These are phyloP conservation scores for Elaphomyces granulatus DNA, from an alignment of 495 filamentous ascomycete genomes.

Conservation along the genomic window DNA sequence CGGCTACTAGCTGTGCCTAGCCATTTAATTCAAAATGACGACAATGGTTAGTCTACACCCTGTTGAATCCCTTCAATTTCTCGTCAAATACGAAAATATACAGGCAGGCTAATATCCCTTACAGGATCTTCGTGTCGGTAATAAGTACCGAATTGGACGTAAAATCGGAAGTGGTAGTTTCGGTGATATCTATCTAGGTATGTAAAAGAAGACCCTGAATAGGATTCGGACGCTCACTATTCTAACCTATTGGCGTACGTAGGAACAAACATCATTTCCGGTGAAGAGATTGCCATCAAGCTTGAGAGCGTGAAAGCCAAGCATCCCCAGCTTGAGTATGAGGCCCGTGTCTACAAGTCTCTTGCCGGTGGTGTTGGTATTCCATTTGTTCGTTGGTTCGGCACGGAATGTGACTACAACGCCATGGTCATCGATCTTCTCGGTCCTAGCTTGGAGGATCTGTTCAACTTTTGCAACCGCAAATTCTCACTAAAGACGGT, in stretches of 20 bases:
- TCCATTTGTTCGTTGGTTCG: constrained; percentile 99
- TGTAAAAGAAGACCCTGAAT: too few relatives aligned
- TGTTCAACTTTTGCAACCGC: constrained; percentile 99
- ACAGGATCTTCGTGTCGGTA: constrained; percentile 97
- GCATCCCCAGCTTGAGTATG: constrained; percentile 98
- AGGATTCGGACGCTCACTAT: constrained; percentile 11
- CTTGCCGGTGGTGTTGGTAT: constrained; percentile 97
- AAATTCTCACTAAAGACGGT: constrained; percentile 99
- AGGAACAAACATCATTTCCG: constrained; percentile 99
- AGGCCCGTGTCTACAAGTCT: constrained; percentile 98
- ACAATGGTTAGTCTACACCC: constrained; percentile 26
- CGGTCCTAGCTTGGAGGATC: constrained; percentile 91
- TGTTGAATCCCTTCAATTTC: constrained; percentile 1
- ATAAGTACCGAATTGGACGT: constrained; percentile 98
- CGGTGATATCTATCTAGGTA: constrained; percentile 97
- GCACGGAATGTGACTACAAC: constrained; percentile 99
- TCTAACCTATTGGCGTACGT: background rate
- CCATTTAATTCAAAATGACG: constrained; percentile 28
- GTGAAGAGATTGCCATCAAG: constrained; percentile 99
- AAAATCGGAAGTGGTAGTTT: constrained; percentile 99
- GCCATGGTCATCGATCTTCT: constrained; percentile 99
- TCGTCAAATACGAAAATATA: background rate
- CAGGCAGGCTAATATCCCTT: constrained; percentile 7
- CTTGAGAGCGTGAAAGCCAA: constrained; percentile 99
- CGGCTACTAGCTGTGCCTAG: constrained; percentile 28